Evolutionary conservation across 2,329 filamentous ascomycete genomes (phyloP).

Genomic region (Fusarium pseudocircinatum): DNA sequence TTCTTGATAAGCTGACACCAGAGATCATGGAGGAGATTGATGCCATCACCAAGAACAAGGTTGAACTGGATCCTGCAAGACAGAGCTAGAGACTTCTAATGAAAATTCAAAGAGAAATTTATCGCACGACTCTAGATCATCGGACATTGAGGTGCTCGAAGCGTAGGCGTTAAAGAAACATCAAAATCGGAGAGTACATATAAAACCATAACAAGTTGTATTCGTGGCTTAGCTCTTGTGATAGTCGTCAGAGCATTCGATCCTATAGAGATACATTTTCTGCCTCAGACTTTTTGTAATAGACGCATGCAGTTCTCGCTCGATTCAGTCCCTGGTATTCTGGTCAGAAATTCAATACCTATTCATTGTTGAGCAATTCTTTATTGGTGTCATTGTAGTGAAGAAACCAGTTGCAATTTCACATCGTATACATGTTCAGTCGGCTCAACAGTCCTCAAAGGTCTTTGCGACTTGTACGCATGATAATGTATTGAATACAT

Average conservation of each 20-base stretch:
- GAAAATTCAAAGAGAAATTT: neutral
- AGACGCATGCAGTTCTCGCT: neutral
- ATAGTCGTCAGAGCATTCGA: neutral
- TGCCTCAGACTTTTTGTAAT: neutral
- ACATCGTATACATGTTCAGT: neutral
- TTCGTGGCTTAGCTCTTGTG: neutral
- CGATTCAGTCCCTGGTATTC: rapidly evolving
- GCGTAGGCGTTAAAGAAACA: neutral
- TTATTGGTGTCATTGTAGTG: neutral
- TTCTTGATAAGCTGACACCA: conserved; percentile 59
- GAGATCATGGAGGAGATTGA: conserved; percentile 63
- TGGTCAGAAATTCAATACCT: rapidly evolving
- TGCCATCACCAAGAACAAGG: conserved; percentile 50
- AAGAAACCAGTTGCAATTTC: no score
- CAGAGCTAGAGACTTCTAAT: conserved; percentile 23
- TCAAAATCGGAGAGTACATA: no score
- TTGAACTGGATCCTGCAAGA: conserved; percentile 39
- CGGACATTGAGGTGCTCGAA: neutral
- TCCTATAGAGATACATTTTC: neutral
- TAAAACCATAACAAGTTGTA: neutral
- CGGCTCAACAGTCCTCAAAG: neutral
- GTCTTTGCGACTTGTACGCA: neutral
- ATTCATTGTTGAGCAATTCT: rapidly evolving
- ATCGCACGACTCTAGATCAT: neutral
- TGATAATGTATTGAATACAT: no score